phyloP scores from a whole-genome alignment of 805 yeast genomes.

The Saturnispora sekii region DNA sequence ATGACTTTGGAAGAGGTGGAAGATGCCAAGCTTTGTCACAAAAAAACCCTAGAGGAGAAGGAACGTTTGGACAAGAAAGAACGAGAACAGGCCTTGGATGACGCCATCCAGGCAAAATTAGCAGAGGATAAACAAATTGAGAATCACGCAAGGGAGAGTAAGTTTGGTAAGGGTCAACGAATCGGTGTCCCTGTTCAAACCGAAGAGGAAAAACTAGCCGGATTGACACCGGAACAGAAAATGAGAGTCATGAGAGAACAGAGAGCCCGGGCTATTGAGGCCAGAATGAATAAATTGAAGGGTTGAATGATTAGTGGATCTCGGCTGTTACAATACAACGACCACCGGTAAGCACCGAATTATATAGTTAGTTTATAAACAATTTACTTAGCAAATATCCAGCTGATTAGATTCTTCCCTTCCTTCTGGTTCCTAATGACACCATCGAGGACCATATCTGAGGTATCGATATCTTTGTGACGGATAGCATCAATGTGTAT shows the following conservation, averaged over 20 bases:
- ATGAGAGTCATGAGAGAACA: slow-evolving; percentile 83
- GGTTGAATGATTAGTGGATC: not conserved
- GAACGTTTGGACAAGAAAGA: not conserved
- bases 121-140: not conserved
- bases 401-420: slow-evolving; percentile 2
- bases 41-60: not conserved
- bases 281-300: slow-evolving; percentile 40
- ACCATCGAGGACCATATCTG: not conserved
- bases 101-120: not conserved
- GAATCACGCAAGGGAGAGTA: not conserved
- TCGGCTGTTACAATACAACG: too few relatives aligned
- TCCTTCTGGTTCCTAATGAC: not conserved
- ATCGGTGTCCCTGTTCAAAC: slow-evolving; percentile 17
- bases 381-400: slow-evolving; percentile 6
- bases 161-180: slow-evolving; percentile 30
- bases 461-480: not conserved
- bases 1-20: slow-evolving; percentile 53
- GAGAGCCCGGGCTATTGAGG: slow-evolving; percentile 94
- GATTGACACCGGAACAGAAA: slow-evolving; percentile 66
- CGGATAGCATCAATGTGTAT: slow-evolving; percentile 48
- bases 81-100: not conserved
- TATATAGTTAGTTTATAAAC: not conserved
- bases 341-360: not conserved
- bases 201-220: slow-evolving; percentile 39
- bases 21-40: slow-evolving; percentile 13